Conservation (phyloP, 1,284 basidiomycete species). For the Vanrija pseudolonga region DNA sequence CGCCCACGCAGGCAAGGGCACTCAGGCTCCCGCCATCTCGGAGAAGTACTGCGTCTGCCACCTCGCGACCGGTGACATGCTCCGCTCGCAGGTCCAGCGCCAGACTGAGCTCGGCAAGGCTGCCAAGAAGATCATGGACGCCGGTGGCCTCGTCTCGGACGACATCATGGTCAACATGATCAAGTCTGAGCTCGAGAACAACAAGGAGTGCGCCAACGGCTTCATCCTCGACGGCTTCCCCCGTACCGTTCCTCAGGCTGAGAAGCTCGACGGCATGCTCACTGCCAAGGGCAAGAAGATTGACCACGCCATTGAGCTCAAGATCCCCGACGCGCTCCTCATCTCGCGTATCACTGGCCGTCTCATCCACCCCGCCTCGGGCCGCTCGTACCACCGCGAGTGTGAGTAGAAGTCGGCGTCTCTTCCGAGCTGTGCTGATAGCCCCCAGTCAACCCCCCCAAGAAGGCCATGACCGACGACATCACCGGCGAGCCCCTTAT, state of each 20-base stretch:
- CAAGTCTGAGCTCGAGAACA: constrained; percentile 90
- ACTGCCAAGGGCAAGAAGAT: constrained; percentile 74
- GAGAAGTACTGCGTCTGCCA: constrained; percentile 95
- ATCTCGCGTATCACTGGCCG: constrained; percentile 97
- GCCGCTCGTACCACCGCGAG: constrained; percentile 90
- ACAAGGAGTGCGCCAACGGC: constrained; percentile 87
- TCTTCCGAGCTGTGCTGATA: neutral
- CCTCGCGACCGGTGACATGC: constrained; percentile 96
- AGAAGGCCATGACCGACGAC: constrained; percentile 91
- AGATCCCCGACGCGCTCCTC: constrained; percentile 90
- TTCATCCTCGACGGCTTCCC: constrained; percentile 99
- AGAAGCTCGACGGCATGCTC: constrained; percentile 94
- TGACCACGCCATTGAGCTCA: constrained; percentile 85
- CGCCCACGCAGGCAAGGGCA: constrained; percentile 78
- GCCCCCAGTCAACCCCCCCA: constrained; percentile 71
- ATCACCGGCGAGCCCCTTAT: constrained; percentile 91
- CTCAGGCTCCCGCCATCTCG: constrained; percentile 90
- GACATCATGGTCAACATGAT: constrained; percentile 99
- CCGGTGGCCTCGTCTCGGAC: constrained; percentile 86
- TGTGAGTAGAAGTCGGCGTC: constrained; percentile 64
- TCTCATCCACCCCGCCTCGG: constrained; percentile 83
- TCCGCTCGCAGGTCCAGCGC: constrained; percentile 85
- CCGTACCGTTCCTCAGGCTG: constrained; percentile 93
- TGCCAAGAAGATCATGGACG: constrained; percentile 98
- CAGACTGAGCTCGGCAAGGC: constrained; percentile 84